Conservation (phyloP, 805 yeast genomes). For the Candida ipomoeae region DNA sequence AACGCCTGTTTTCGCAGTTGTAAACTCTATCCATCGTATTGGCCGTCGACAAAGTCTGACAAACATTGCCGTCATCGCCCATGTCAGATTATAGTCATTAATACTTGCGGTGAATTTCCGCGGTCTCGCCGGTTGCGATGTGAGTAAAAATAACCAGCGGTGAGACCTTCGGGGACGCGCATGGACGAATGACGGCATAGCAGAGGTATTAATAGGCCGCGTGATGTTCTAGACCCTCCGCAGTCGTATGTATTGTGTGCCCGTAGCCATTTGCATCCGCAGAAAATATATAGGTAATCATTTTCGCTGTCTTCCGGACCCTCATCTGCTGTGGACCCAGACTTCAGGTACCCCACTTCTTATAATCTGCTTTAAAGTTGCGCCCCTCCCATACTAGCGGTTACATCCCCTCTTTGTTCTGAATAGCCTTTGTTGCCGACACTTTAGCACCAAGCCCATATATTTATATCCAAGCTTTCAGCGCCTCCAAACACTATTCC, state of each 20-base stretch:
- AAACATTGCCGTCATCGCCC: not conserved
- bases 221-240: slow-evolving; percentile 2
- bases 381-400: not conserved
- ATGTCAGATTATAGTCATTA: too few relatives aligned
- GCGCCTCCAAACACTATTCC: not conserved
- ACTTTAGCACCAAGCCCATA: not conserved
- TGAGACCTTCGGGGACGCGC: not conserved
- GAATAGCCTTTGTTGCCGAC: not conserved
- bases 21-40: not conserved
- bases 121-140: not conserved
- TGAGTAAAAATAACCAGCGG: not conserved
- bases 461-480: not conserved
- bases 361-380: not conserved
- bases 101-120: not conserved
- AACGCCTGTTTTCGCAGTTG: not conserved
- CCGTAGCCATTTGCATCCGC: slow-evolving; percentile 3
- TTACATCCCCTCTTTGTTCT: not conserved
- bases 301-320: not conserved
- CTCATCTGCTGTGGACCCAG: not conserved
- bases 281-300: slow-evolving; percentile 1
- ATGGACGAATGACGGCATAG: slow-evolving; percentile 3
- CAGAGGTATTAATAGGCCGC: slow-evolving; percentile 4
- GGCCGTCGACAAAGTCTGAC: too few relatives aligned
- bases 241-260: not conserved
- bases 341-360: not conserved